Evolutionary conservation across 75 land plant genomes (phyloP).

Genomic region (Cryptomeria japonica): DNA sequence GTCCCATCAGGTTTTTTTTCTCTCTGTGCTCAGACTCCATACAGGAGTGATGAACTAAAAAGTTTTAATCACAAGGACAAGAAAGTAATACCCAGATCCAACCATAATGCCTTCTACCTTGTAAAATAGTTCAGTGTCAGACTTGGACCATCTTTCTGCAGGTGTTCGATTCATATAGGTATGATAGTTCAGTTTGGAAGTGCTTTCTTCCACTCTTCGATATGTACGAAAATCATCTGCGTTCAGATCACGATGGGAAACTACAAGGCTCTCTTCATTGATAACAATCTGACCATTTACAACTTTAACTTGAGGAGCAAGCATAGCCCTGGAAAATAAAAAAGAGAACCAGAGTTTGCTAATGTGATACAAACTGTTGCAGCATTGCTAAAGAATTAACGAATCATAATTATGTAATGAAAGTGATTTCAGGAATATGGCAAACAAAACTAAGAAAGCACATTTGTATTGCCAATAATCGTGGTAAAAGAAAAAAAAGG

Average conservation of each 20-base stretch:
- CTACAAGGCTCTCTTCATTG: slow-evolving; percentile 32
- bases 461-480: not conserved
- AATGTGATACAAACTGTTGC: not conserved
- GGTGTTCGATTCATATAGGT: slow-evolving; percentile 60
- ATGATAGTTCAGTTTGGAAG: slow-evolving; percentile 72
- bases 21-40: not conserved
- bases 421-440: not conserved
- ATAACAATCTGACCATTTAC: slow-evolving; percentile 40
- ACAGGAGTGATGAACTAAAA: not conserved
- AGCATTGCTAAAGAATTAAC: not conserved
- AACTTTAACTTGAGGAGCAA: slow-evolving; percentile 41
- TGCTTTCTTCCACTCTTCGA: slow-evolving; percentile 40
- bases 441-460: slow-evolving; percentile 1
- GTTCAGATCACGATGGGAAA: slow-evolving; percentile 20
- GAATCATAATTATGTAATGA: not conserved
- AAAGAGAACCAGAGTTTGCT: not conserved
- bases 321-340: not conserved
- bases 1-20: not conserved
- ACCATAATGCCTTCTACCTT: slow-evolving; percentile 44
- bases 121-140: slow-evolving; percentile 87
- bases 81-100: not conserved
- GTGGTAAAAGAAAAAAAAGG: not conserved
- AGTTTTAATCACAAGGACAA: not conserved
- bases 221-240: slow-evolving; percentile 28
- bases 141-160: slow-evolving; percentile 57